A percentile compares a stretch with the other conserved stretches of the same genome.
Conservation (phyloP, 208 protist species). For the Phytomonas serpens region DNA sequence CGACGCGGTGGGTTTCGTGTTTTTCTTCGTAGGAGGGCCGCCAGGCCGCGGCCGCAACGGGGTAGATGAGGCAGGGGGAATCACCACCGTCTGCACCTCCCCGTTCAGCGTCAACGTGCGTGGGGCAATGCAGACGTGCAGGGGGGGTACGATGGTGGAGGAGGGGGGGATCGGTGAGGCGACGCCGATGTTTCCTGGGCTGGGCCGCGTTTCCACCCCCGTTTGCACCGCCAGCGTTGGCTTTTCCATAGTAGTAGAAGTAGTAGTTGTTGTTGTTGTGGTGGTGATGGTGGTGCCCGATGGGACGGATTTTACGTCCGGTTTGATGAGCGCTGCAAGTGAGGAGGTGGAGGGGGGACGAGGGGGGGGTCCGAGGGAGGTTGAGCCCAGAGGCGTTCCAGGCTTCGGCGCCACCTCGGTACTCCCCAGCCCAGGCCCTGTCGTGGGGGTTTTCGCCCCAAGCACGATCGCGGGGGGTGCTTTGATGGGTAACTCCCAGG, state of each 20-base stretch:
- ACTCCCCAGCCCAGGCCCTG: neutral
- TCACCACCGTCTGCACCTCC: conserved; percentile 19
- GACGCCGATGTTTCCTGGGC: neutral
- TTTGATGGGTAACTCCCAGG: neutral
- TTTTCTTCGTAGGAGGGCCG: conserved; percentile 10
- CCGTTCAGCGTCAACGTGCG: conserved; percentile 26
- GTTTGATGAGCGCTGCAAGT: neutral
- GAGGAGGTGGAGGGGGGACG: neutral
- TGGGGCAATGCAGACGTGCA: conserved; percentile 22
- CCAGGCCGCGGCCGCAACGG: conserved; percentile 17
- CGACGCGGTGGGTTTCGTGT: neutral
- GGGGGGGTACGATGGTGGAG: conserved; percentile 11
- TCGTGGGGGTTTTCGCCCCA: neutral
- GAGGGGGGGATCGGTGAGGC: conserved; percentile 6
- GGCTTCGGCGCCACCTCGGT: neutral
- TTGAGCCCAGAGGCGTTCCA: neutral
- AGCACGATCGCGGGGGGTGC: neutral
- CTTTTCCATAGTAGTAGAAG: neutral
- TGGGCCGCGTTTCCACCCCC: neutral
- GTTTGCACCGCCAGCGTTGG: neutral
- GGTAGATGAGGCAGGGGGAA: neutral
- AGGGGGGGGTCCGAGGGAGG: neutral
- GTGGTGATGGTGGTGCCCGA: conserved; percentile 2
- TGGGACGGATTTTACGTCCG: neutral
- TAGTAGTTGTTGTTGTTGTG: conserved; percentile 3